These are phyloP conservation scores for Raffaelea albimanens DNA, from an alignment of 2,329 filamentous ascomycete species.

Conservation along the genomic window DNA sequence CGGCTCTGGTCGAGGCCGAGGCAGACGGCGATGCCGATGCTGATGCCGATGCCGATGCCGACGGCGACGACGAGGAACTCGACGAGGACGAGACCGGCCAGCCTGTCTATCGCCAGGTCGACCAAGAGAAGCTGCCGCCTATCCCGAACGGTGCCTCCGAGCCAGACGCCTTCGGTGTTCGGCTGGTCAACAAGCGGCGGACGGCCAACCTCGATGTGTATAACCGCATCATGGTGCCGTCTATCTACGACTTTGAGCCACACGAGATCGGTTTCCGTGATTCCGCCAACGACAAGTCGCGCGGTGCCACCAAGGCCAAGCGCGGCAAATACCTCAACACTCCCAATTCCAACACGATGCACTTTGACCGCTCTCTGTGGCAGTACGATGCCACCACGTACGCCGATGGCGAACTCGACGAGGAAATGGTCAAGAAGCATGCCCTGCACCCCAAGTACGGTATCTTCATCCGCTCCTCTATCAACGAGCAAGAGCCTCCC, in stretches of 20 bases:
- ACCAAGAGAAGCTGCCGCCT: slow-evolving; percentile 13
- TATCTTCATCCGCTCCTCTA: slow-evolving; percentile 38
- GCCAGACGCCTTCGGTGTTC: slow-evolving; percentile 43
- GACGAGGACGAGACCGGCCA: slow-evolving; percentile 14
- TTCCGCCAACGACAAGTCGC: slow-evolving; percentile 44
- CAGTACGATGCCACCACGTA: slow-evolving; percentile 43
- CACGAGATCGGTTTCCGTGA: slow-evolving; percentile 52
- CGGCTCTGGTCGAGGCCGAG: slow-evolving; percentile 6
- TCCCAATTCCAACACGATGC: slow-evolving; percentile 43
- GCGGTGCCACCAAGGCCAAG: slow-evolving; percentile 41
- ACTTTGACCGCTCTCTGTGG: slow-evolving; percentile 43
- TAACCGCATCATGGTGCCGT: slow-evolving; percentile 45
- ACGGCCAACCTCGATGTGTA: slow-evolving; percentile 29
- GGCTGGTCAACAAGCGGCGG: slow-evolving; percentile 31
- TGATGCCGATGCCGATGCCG: slow-evolving; percentile 8
- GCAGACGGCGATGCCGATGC: slow-evolving; percentile 5
- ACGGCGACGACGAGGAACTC: slow-evolving; percentile 9
- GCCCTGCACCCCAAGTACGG: slow-evolving; percentile 44
- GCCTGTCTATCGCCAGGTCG: slow-evolving; percentile 18
- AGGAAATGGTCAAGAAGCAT: slow-evolving; percentile 38
- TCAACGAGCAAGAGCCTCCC: slow-evolving; percentile 33
- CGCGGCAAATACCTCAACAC: slow-evolving; percentile 44
- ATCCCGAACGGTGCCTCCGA: slow-evolving; percentile 31
- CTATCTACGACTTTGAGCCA: slow-evolving; percentile 36
- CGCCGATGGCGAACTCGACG: slow-evolving; percentile 39